Base-by-base conservation (phyloP, 257 asterid species). In the Mentha longifolia region DNA sequence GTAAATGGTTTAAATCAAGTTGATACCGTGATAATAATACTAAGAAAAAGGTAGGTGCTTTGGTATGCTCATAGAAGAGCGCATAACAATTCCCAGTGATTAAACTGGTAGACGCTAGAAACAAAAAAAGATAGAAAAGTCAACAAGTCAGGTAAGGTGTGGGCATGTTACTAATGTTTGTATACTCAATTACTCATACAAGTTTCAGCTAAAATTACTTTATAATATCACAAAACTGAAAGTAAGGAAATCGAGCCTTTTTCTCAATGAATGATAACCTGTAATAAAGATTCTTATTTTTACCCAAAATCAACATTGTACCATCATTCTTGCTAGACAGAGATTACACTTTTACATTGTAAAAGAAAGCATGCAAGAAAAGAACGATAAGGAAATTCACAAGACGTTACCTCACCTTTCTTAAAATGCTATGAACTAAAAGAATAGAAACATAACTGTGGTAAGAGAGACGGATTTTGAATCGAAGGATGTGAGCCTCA, bases 321-420 rank as follows among this genome's bases (percentile, higher is more conserved):
- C 6, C 28, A 39, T 61, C 13, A 10, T 17, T 61, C 51, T 16
- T 39, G 28, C 25, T 35, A 61, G 50, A 66, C 33, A 66, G 33
- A 28, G 10, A 7, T 15, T n/a, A 28, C 31, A 30, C 39, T 2
- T 30, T 47, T 30, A 31, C 25, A 19, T 65, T 49, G 12, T 20
- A 31, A 31, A n/a, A 3, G 11, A 52, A 17, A 33, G 13, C 9
- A 62, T 41, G 52, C 52, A 39, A 42, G 20, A 16, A 20, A 51
- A 14, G 22, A 46, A 65, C 15, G 9, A 37, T 25, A 35, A 37
- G 7, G n/a, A 39, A 54, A 68, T 68, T 9, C 65, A 51, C 2
- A 67, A 37, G 41, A 19, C 52, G 14, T 25, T 52, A 54, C 46
- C 39, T 12, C 28, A 39, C 19, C 58, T 50, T 70, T 57, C 67